phyloP scores from a whole-genome alignment of 352 stramenopile genomes.

The Globisporangium spinosum region DNA sequence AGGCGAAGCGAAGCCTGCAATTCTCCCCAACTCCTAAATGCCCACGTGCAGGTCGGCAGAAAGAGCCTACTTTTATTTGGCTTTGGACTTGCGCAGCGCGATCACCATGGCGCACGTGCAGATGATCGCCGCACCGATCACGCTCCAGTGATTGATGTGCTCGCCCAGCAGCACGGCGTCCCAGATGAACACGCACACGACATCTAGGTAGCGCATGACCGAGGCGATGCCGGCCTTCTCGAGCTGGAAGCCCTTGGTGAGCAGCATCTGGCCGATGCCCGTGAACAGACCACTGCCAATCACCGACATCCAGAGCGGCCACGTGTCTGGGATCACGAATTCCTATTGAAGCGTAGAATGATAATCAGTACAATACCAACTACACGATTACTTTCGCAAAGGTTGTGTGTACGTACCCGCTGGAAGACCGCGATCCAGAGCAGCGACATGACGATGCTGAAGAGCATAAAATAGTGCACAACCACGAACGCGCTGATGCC shows the following conservation, averaged over 20 bases:
- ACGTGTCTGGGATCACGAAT: constrained; percentile 44
- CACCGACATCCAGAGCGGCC: constrained; percentile 41
- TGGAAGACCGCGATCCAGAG: constrained; percentile 42
- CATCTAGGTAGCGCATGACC: constrained; percentile 81
- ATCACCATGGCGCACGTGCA: constrained; percentile 58
- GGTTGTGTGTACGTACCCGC: constrained; percentile 23
- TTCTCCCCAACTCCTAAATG: background rate
- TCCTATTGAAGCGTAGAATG: background rate
- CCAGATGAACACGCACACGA: constrained; percentile 85
- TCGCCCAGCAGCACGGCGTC: constrained; percentile 59
- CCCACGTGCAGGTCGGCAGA: background rate
- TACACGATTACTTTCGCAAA: background rate
- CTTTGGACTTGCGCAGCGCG: constrained; percentile 43
- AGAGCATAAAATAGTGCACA: constrained; percentile 58
- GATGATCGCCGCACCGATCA: constrained; percentile 70
- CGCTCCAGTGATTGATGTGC: constrained; percentile 67
- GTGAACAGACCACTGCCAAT: constrained; percentile 62
- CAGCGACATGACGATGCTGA: constrained; percentile 36
- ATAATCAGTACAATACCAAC: background rate
- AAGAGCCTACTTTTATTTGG: background rate
- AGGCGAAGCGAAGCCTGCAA: background rate
- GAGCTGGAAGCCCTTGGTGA: constrained; percentile 81
- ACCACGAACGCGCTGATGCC: constrained; percentile 44
- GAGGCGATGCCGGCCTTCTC: constrained; percentile 82
- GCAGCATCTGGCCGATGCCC: constrained; percentile 59